Conservation (phyloP, 78 protist genomes). For the Tieghemostelium lacteum region DNA sequence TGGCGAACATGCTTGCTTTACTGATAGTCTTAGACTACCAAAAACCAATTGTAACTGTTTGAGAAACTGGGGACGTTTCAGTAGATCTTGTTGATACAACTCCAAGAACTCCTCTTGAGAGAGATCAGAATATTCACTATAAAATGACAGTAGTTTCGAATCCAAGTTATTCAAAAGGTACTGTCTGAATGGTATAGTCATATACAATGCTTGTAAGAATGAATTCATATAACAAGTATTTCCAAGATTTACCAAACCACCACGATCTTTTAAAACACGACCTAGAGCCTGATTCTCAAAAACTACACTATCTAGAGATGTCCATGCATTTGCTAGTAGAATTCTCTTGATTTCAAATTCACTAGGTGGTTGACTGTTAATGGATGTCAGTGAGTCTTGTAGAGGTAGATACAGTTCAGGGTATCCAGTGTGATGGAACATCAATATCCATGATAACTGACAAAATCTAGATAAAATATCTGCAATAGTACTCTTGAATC, state of each 20-base stretch:
- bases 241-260: slow-evolving; percentile 69
- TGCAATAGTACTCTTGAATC: neutral
- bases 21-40: slow-evolving; percentile 6
- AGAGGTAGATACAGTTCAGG: slow-evolving; percentile 31
- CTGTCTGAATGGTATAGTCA: slow-evolving; percentile 30
- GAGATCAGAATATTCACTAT: too few relatives aligned
- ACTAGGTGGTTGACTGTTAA: neutral
- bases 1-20: slow-evolving; percentile 20
- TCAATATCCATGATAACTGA: slow-evolving; percentile 17
- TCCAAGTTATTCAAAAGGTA: neutral
- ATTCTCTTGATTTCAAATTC: slow-evolving; percentile 23
- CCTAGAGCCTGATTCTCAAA: slow-evolving; percentile 12
- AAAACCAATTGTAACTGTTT: slow-evolving; percentile 33
- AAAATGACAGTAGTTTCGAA: neutral
- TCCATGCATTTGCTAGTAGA: slow-evolving; percentile 15
- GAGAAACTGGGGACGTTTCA: slow-evolving; percentile 1
- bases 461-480: neutral
- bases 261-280: slow-evolving; percentile 9
- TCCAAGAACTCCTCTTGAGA: neutral
- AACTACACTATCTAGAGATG: neutral
- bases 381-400: neutral
- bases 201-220: slow-evolving; percentile 49
- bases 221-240: slow-evolving; percentile 79
- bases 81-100: neutral
- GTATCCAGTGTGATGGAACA: slow-evolving; percentile 35